These are phyloP conservation scores for Trichophyton verrucosum DNA, from an alignment of 2,329 filamentous ascomycete species.

Conservation along the genomic window DNA sequence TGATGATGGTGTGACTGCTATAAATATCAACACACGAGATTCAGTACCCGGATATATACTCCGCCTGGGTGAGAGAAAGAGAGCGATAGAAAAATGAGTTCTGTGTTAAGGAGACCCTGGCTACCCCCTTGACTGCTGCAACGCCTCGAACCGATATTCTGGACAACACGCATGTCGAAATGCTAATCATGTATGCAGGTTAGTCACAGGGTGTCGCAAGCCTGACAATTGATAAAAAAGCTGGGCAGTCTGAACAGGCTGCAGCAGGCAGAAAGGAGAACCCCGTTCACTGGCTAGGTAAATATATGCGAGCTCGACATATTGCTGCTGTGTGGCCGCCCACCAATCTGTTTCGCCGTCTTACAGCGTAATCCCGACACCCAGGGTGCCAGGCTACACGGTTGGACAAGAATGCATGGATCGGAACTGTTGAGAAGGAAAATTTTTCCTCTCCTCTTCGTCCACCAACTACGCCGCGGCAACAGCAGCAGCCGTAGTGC, in stretches of 20 bases:
- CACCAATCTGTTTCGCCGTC: background rate
- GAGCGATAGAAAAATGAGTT: background rate
- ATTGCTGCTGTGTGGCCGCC: background rate
- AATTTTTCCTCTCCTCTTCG: background rate
- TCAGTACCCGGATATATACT: background rate
- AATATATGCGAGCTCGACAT: background rate
- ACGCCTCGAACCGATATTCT: slow-evolving; percentile 2
- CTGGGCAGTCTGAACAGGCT: background rate
- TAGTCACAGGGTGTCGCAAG: slow-evolving; percentile 1
- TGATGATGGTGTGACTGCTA: background rate
- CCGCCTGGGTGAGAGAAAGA: background rate
- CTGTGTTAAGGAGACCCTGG: background rate
- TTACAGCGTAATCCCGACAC: background rate
- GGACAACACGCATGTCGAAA: background rate
- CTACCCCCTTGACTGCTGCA: background rate
- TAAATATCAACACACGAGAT: background rate
- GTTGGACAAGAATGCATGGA: background rate
- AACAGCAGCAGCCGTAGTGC: background rate
- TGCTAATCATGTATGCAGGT: background rate
- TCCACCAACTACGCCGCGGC: background rate
- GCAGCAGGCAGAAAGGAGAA: background rate
- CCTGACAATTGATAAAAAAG: background rate
- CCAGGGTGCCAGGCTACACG: background rate
- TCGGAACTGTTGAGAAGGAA: background rate
- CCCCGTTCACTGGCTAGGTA: background rate